Conservation (phyloP, 768 basidiomycete genomes). For the Jaapia argillacea region DNA sequence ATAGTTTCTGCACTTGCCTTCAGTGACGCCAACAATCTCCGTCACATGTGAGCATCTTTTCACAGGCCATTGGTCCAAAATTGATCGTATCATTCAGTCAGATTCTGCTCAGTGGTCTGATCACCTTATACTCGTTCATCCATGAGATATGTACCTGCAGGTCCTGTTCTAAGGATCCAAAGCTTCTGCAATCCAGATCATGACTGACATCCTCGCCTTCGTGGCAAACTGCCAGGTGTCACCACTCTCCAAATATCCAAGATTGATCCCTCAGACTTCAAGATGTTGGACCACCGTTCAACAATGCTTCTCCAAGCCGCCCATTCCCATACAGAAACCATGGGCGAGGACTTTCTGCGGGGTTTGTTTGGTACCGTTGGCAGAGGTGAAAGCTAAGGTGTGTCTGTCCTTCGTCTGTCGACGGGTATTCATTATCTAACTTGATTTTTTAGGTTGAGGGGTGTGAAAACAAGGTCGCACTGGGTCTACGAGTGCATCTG, state of each 20-base stretch:
- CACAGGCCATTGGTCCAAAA: neutral
- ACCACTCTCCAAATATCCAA: conserved; percentile 93
- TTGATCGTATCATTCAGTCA: conserved; percentile 36
- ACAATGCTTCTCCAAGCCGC: conserved; percentile 90
- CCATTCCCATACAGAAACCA: conserved; percentile 51
- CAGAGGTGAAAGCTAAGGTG: too few relatives aligned
- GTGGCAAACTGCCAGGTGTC: conserved; percentile 87
- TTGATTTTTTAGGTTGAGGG: too few relatives aligned
- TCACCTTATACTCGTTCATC: neutral
- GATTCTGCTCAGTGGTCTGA: conserved; percentile 66
- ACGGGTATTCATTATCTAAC: too few relatives aligned
- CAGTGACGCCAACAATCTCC: conserved; percentile 84
- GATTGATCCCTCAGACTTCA: conserved; percentile 76
- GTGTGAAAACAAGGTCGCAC: too few relatives aligned
- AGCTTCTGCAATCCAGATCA: conserved; percentile 65
- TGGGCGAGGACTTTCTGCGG: conserved; percentile 78
- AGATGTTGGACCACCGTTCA: conserved; percentile 77
- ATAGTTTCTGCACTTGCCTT: conserved; percentile 8
- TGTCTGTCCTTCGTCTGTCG: too few relatives aligned
- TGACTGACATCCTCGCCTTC: conserved; percentile 91
- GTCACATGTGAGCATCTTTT: conserved; percentile 62
- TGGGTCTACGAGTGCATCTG: too few relatives aligned
- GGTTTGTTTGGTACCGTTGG: conserved; percentile 90
- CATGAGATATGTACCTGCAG: conserved; percentile 19
- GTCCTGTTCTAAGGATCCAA: conserved; percentile 87